Conservation (phyloP, 768 basidiomycete species). For the Pholiota microspora region DNA sequence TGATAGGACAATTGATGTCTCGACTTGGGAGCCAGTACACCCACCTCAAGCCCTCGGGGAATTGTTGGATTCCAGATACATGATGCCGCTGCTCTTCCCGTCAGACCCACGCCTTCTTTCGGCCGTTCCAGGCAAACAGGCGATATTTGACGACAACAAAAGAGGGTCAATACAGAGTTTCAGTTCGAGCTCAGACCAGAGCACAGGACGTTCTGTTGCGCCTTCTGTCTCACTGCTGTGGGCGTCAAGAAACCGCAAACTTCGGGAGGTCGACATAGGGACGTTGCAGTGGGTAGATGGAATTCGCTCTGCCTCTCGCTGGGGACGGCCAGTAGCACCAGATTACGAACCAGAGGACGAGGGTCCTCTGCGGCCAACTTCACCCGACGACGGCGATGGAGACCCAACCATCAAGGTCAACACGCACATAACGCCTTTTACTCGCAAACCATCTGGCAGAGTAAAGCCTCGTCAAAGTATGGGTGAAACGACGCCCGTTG, state of each 20-base stretch:
- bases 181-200: slow-evolving; percentile 14
- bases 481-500: slow-evolving; percentile 40
- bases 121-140: slow-evolving; percentile 54
- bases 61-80: slow-evolving; percentile 86
- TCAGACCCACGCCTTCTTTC: slow-evolving; percentile 77
- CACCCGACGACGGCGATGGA: slow-evolving; percentile 28
- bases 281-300: slow-evolving; percentile 75
- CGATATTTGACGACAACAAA: slow-evolving; percentile 29
- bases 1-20: slow-evolving; percentile 60
- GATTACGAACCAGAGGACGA: slow-evolving; percentile 41
- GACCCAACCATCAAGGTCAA: slow-evolving; percentile 33
- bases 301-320: slow-evolving; percentile 55
- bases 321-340: slow-evolving; percentile 44
- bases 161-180: slow-evolving; percentile 17
- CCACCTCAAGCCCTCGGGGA: slow-evolving; percentile 87
- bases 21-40: slow-evolving; percentile 74
- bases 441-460: slow-evolving; percentile 60
- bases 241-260: slow-evolving; percentile 54
- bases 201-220: slow-evolving; percentile 37
- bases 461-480: slow-evolving; percentile 53
- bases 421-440: slow-evolving; percentile 58
- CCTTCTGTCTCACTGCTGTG: slow-evolving; percentile 48
- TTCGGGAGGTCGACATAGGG: slow-evolving; percentile 60
- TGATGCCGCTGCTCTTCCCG: slow-evolving; percentile 87
- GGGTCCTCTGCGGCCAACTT: slow-evolving; percentile 19